Evolutionary conservation across 2,329 filamentous ascomycete genomes (phyloP).

Genomic region (Neodidymelliopsis sp.): DNA sequence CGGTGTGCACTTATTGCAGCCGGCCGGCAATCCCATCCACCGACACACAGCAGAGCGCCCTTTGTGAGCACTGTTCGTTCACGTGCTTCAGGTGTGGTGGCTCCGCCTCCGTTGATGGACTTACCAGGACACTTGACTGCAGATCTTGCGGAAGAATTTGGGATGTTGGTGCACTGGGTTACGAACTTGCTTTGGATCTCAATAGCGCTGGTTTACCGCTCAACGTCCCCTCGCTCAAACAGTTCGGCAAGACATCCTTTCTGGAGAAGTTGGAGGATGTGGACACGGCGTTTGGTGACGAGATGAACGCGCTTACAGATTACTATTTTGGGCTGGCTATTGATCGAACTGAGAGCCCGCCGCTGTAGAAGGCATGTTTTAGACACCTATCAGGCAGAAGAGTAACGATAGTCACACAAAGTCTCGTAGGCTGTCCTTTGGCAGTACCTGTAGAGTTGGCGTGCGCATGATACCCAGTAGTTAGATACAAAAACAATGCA

Average conservation of each 20-base stretch:
- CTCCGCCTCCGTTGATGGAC: constrained; percentile 23
- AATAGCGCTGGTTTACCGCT: not conserved
- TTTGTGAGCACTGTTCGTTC: constrained; percentile 54
- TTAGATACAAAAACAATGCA: too few species aligned
- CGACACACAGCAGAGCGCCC: not conserved
- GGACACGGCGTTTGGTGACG: constrained; percentile 38
- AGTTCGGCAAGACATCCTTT: constrained; percentile 20
- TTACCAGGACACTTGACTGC: constrained; percentile 37
- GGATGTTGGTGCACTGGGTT: constrained; percentile 50
- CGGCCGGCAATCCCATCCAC: constrained; percentile 38
- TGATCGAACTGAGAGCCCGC: constrained; percentile 35
- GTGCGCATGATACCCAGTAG: too few species aligned
- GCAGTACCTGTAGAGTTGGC: too few species aligned
- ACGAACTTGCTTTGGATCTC: constrained; percentile 40
- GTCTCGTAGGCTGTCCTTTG: too few species aligned
- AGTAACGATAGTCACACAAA: too few species aligned
- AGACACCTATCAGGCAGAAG: too few species aligned
- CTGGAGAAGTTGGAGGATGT: constrained; percentile 16
- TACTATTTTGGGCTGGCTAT: constrained; percentile 40
- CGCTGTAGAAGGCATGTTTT: constrained; percentile 11
- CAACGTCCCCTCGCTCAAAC: constrained; percentile 26
- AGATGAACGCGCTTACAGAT: constrained; percentile 46
- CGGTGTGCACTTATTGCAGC: constrained; percentile 45
- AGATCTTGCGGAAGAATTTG: constrained; percentile 42
- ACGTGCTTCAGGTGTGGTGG: constrained; percentile 52